phyloP scores from a whole-genome alignment of 352 stramenopile genomes.

The Globisporangium emineosum region DNA sequence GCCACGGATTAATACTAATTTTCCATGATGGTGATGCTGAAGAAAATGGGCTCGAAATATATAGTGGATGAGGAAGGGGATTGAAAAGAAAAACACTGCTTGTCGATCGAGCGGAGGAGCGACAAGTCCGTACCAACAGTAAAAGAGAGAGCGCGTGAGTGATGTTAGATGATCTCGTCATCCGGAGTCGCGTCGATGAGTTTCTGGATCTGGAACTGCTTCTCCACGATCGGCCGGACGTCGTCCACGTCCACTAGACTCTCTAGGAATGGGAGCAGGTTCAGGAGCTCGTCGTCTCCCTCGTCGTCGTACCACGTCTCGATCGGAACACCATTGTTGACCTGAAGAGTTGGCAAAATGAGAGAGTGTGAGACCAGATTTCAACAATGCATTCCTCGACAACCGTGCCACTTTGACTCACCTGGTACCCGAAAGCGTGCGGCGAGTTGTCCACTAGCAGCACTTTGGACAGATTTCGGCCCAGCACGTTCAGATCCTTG shows the following conservation, averaged over 20 bases:
- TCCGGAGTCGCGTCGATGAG: constrained; percentile 74
- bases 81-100: not conserved
- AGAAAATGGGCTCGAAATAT: constrained; percentile 1
- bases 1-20: not conserved
- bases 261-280: constrained; percentile 94
- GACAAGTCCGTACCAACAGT: constrained; percentile 3
- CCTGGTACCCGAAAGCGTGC: constrained; percentile 97
- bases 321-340: constrained; percentile 98
- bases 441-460: constrained; percentile 98
- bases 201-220: constrained; percentile 91
- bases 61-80: not conserved
- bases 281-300: constrained; percentile 94
- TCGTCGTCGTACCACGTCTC: constrained; percentile 98
- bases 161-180: constrained; percentile 44
- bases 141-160: not conserved
- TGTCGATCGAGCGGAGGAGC: not conserved
- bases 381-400: not conserved
- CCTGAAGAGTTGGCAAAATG: constrained; percentile 19
- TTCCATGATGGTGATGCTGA: not conserved
- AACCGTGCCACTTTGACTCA: constrained; percentile 15
- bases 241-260: constrained; percentile 85
- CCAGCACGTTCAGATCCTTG: constrained; percentile 98
- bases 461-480: constrained; percentile 88
- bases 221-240: constrained; percentile 86
- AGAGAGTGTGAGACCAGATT: not conserved